These are phyloP conservation scores for Lathyrus tuberosus DNA, from an alignment of 306 rosid species.

Conservation along the genomic window DNA sequence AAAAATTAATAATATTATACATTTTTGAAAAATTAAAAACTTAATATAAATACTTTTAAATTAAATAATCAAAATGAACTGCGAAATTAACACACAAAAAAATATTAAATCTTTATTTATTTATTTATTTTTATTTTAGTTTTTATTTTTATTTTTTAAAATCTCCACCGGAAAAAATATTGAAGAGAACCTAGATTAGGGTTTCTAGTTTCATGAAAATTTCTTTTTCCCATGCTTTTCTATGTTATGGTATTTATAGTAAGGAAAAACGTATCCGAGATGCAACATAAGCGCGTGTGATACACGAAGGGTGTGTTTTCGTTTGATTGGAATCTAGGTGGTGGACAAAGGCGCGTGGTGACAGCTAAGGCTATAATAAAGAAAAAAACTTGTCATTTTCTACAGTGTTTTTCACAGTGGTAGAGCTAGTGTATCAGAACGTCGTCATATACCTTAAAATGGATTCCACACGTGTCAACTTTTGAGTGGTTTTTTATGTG, in stretches of 20 bases:
- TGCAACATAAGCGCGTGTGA: neutral
- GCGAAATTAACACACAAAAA: too few species aligned
- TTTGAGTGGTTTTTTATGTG: slow-evolving; percentile 24
- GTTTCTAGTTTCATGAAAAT: slow-evolving; percentile 62
- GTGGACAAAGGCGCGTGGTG: slow-evolving; percentile 36
- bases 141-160: slow-evolving; percentile 42
- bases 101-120: too few species aligned
- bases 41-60: too few species aligned
- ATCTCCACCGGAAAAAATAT: slow-evolving; percentile 48
- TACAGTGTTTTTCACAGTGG: slow-evolving; percentile 31
- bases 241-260: slow-evolving; percentile 38
- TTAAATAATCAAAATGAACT: too few species aligned
- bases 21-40: too few species aligned
- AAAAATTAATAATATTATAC: too few species aligned
- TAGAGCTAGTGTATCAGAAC: slow-evolving; percentile 42
- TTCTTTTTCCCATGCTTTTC: slow-evolving; percentile 45
- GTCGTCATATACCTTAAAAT: slow-evolving; percentile 62
- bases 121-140: too few species aligned
- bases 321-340: neutral
- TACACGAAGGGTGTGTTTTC: neutral
- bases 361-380: slow-evolving; percentile 36
- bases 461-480: slow-evolving; percentile 50
- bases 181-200: slow-evolving; percentile 50
- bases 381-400: slow-evolving; percentile 42
- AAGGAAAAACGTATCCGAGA: neutral